Conservation (phyloP, 495 filamentous ascomycete species). For the Xylaria palmicola region DNA sequence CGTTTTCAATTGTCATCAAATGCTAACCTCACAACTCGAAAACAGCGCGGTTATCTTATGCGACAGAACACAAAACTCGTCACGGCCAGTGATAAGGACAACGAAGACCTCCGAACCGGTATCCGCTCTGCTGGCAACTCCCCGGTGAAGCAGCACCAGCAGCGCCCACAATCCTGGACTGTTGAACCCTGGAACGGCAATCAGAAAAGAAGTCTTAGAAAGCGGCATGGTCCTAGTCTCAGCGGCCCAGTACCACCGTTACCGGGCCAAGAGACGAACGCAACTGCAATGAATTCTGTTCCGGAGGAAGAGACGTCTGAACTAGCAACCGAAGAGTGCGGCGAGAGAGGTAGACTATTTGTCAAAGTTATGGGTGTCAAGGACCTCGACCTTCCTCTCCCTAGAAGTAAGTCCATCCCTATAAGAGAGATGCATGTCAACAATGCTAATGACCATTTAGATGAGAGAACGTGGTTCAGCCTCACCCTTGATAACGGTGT, state of each 20-base stretch:
- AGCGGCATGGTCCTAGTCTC: slow-evolving; percentile 42
- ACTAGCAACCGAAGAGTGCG: slow-evolving; percentile 66
- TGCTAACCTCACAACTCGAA: slow-evolving; percentile 58
- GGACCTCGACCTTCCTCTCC: slow-evolving; percentile 86
- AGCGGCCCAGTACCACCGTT: slow-evolving; percentile 72
- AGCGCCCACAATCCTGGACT: slow-evolving; percentile 83
- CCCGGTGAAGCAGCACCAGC: slow-evolving; percentile 63
- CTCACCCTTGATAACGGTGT: slow-evolving; percentile 95
- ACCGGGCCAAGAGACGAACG: slow-evolving; percentile 83
- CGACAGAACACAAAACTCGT: slow-evolving; percentile 97
- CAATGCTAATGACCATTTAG: slow-evolving; percentile 46
- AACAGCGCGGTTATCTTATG: slow-evolving; percentile 98
- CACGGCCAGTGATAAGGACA: slow-evolving; percentile 72
- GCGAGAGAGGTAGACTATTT: slow-evolving; percentile 89
- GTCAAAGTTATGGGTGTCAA: slow-evolving; percentile 97
- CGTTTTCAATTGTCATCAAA: slow-evolving; percentile 8
- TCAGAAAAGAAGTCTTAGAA: slow-evolving; percentile 65
- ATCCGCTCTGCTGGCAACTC: slow-evolving; percentile 67
- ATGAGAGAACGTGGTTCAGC: slow-evolving; percentile 87
- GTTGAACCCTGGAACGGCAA: slow-evolving; percentile 94
- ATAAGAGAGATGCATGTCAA: neutral
- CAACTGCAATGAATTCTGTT: slow-evolving; percentile 56
- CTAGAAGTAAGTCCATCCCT: slow-evolving; percentile 64
- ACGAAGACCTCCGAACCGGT: slow-evolving; percentile 49
- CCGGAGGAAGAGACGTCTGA: slow-evolving; percentile 55